Base-by-base conservation (phyloP, 176 grass and related monocot species). In the maize (Zea mays) region DNA sequence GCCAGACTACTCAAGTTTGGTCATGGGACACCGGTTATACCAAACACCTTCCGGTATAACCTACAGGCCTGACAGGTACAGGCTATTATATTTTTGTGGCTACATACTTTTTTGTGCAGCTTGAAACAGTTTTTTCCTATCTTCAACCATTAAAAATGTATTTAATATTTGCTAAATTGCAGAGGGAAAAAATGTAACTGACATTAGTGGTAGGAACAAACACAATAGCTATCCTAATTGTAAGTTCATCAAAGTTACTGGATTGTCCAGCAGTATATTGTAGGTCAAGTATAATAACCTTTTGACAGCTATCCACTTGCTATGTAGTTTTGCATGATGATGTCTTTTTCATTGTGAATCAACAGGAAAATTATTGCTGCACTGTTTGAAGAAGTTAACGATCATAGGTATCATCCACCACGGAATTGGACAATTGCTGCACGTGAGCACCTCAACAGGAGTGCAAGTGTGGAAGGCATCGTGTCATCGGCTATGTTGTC, bases 11-110 rank as follows among this genome's bases (percentile, higher is more conserved):
- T 90, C 96, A 60, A 90, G 90, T 73, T 90, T 99, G 81, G 89
- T 99, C 57, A 99, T 99, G 96, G 96, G 96, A 51, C 92, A 95
- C 47, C 85, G 96, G 27, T 73, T 96, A 65, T 96, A 99, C 75
- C 87, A 87, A 80, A 85, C 11, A 27, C 82, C 96, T 9, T 90
- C 83, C 79, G 77, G 82, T 72, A 82, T 95, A 76, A 99, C 92
- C 74, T 99, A 96, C 82, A 91, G 83, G 15, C 96, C 92, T 85
- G 84, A 95, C 83, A 99, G 96, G 96, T 99, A 93, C 72, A 68
- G 42, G 12, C 52, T 52, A 79, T 10, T 69, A 73, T 77, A 58
- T 41, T 40, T 44, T 81, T 78, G 60, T 21, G 46, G 33, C 20
- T 72, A 8, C 39, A 79, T 7, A 37, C 37, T 72, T 78, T 78